Evolutionary conservation across 1,284 basidiomycete species (phyloP).

Genomic region (Rhodotorula sp.): DNA sequence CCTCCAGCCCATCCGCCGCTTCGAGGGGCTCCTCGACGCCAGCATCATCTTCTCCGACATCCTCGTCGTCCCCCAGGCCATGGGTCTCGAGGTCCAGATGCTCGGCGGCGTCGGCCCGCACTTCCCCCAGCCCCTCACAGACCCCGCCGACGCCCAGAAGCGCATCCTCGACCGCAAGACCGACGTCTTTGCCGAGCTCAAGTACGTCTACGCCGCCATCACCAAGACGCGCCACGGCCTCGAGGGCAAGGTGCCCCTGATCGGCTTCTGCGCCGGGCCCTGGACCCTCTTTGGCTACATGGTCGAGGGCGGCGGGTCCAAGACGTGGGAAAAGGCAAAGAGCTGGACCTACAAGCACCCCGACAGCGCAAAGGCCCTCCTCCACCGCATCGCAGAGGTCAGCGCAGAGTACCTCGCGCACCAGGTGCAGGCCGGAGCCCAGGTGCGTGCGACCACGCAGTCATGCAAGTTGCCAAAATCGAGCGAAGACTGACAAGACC

Average conservation of each 20-base stretch:
- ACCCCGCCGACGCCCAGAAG: slow-evolving; percentile 68
- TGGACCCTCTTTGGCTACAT: slow-evolving; percentile 98
- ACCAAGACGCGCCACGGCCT: slow-evolving; percentile 74
- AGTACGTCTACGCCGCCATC: slow-evolving; percentile 88
- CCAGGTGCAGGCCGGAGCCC: slow-evolving; percentile 88
- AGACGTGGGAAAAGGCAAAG: slow-evolving; percentile 84
- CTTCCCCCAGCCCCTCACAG: slow-evolving; percentile 78
- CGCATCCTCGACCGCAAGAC: slow-evolving; percentile 56
- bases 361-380: slow-evolving; percentile 71
- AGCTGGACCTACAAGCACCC: slow-evolving; percentile 89
- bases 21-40: slow-evolving; percentile 79
- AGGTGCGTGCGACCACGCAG: slow-evolving; percentile 67
- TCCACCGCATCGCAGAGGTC: slow-evolving; percentile 75
- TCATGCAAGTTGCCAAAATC: not conserved
- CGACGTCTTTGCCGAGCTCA: slow-evolving; percentile 77
- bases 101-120: slow-evolving; percentile 72
- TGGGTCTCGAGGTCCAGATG: slow-evolving; percentile 94
- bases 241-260: slow-evolving; percentile 82
- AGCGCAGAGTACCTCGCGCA: slow-evolving; percentile 84
- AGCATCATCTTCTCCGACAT: slow-evolving; percentile 94
- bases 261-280: slow-evolving; percentile 92
- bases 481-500: not conserved
- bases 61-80: slow-evolving; percentile 90
- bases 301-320: slow-evolving; percentile 89
- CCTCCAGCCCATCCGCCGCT: slow-evolving; percentile 85